A percentile compares a stretch with the other conserved stretches of the same genome.
Conservation (phyloP, 257 asterid genomes). For the Solanum lignicaule region DNA sequence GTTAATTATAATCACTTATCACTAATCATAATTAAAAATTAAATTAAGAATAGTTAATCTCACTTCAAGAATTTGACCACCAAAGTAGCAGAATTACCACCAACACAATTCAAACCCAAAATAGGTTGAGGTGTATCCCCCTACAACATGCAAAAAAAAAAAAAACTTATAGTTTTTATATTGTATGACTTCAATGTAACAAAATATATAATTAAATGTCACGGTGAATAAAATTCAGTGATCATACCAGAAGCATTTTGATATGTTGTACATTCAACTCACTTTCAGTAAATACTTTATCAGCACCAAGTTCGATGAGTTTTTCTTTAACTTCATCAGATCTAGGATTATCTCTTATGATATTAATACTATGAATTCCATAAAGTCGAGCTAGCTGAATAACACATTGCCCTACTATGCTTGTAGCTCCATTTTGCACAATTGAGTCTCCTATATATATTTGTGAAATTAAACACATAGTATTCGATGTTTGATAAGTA, state of each 20-base stretch:
- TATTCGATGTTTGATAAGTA: not conserved
- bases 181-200: not conserved
- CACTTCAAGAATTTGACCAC: constrained; percentile 77
- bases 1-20: not conserved
- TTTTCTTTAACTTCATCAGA: constrained; percentile 64
- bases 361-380: constrained; percentile 61
- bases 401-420: constrained; percentile 87
- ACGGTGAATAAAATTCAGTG: not conserved
- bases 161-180: no score
- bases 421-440: constrained; percentile 94
- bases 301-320: constrained; percentile 70
- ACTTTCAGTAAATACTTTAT: constrained; percentile 65
- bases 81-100: constrained; percentile 83
- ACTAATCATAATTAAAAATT: not conserved
- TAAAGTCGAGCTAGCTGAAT: constrained; percentile 76
- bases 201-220: not conserved
- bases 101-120: constrained; percentile 83
- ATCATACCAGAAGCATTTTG: constrained; percentile 63
- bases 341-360: constrained; percentile 82
- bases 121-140: constrained; percentile 64
- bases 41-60: constrained; percentile 7
- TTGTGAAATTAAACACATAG: not conserved
- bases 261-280: constrained; percentile 57
- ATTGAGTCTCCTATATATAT: constrained; percentile 50
- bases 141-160: constrained; percentile 21